Evolutionary conservation across 805 yeast species (phyloP).

Genomic region (Debaryomyces castellii): DNA sequence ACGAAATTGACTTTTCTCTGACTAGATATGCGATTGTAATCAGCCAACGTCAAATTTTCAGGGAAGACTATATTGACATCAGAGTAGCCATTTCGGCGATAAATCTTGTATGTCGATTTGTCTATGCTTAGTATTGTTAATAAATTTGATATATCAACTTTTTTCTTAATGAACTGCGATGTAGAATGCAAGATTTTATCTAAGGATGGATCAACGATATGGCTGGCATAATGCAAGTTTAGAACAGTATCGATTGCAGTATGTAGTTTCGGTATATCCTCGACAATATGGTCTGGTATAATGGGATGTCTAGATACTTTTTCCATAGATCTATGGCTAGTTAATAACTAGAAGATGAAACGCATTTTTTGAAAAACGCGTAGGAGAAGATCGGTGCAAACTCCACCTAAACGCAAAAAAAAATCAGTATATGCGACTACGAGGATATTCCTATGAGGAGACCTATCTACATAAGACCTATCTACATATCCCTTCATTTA

Average conservation of each 20-base stretch:
- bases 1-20: slow-evolving; percentile 19
- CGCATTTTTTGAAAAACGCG: not conserved
- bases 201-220: slow-evolving; percentile 25
- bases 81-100: not conserved
- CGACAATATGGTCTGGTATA: slow-evolving; percentile 6
- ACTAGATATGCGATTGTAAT: slow-evolving; percentile 11
- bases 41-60: slow-evolving; percentile 6
- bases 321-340: not conserved
- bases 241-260: slow-evolving; percentile 33
- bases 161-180: slow-evolving; percentile 13
- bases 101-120: not conserved
- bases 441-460: too few species aligned
- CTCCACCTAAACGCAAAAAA: not conserved
- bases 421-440: too few species aligned
- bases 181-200: slow-evolving; percentile 19
- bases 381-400: not conserved
- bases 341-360: not conserved
- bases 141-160: slow-evolving; percentile 18
- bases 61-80: slow-evolving; percentile 9
- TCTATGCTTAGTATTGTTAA: slow-evolving; percentile 16
- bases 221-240: slow-evolving; percentile 32
- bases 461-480: too few species aligned
- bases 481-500: too few species aligned
- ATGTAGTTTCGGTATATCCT: slow-evolving; percentile 4
- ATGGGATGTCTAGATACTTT: slow-evolving; percentile 8